Evolutionary conservation across 345 rosid genomes (phyloP).

Genomic region (Balakata baccata): DNA sequence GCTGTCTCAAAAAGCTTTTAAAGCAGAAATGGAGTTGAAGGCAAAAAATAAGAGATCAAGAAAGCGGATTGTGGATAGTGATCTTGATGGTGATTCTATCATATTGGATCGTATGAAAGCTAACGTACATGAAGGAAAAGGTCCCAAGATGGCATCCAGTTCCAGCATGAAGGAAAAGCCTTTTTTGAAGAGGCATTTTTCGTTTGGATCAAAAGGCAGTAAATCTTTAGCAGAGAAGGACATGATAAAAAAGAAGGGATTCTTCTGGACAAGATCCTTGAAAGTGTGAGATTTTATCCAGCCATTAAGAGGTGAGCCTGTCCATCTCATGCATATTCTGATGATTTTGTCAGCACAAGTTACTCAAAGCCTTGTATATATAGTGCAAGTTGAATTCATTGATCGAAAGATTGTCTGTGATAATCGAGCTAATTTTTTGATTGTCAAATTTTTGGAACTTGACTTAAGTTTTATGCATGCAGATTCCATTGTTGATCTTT

Average conservation of each 20-base stretch:
- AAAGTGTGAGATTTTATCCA: conserved; percentile 50
- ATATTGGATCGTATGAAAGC: conserved; percentile 44
- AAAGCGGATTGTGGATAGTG: conserved; percentile 62
- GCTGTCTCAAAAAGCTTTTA: conserved; percentile 75
- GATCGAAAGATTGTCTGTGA: not conserved
- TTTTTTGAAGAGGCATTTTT: conserved; percentile 70
- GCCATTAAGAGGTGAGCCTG: conserved; percentile 33
- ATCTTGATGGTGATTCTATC: conserved; percentile 45
- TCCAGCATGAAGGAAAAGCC: conserved; percentile 68
- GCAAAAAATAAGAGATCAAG: conserved; percentile 63
- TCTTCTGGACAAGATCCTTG: conserved; percentile 87
- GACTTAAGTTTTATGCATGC: conserved; percentile 11
- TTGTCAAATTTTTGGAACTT: conserved; percentile 10
- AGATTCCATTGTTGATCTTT: conserved; percentile 26
- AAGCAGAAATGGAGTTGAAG: conserved; percentile 69
- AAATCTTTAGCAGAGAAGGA: conserved; percentile 51
- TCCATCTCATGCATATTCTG: conserved; percentile 2
- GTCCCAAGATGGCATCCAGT: conserved; percentile 52
- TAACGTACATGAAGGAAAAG: conserved; percentile 48
- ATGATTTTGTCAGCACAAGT: not conserved
- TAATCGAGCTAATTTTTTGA: not conserved
- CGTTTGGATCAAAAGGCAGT: conserved; percentile 67
- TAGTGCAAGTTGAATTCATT: too few relatives aligned
- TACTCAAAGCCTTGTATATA: not conserved
- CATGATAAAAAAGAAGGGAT: conserved; percentile 58